Evolutionary conservation across 78 protist species (phyloP).

Genomic region (Protostelium mycophagum): DNA sequence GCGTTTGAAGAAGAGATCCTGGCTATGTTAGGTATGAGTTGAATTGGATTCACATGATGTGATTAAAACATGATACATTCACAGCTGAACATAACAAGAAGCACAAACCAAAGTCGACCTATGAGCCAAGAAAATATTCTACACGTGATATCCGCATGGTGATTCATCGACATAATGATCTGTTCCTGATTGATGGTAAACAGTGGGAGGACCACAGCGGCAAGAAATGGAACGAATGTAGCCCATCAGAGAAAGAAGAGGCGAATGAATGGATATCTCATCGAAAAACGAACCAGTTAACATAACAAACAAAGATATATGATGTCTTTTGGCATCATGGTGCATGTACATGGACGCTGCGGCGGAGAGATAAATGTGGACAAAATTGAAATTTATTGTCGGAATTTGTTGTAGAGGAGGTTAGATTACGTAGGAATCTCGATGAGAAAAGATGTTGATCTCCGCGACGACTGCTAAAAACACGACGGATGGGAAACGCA

Average conservation of each 20-base stretch:
- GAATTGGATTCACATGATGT: background rate
- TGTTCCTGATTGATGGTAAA: background rate
- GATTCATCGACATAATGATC: background rate
- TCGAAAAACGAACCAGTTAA: too few species aligned
- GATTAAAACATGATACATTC: background rate
- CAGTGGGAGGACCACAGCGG: background rate
- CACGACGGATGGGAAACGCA: too few species aligned
- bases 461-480: too few species aligned
- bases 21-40: background rate
- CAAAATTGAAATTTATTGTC: too few species aligned
- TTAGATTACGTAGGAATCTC: too few species aligned
- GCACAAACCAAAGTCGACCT: background rate
- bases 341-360: too few species aligned
- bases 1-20: background rate
- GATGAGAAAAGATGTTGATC: too few species aligned
- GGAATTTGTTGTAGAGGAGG: too few species aligned
- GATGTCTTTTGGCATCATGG: too few species aligned
- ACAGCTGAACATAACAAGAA: background rate
- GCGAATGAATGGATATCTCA: background rate
- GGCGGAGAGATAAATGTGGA: too few species aligned
- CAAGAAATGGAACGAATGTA: background rate
- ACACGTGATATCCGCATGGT: background rate
- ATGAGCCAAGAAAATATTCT: background rate
- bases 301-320: too few species aligned
- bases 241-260: background rate